phyloP scores from a whole-genome alignment of 1,284 basidiomycete genomes.

The Sparassis latifolia region DNA sequence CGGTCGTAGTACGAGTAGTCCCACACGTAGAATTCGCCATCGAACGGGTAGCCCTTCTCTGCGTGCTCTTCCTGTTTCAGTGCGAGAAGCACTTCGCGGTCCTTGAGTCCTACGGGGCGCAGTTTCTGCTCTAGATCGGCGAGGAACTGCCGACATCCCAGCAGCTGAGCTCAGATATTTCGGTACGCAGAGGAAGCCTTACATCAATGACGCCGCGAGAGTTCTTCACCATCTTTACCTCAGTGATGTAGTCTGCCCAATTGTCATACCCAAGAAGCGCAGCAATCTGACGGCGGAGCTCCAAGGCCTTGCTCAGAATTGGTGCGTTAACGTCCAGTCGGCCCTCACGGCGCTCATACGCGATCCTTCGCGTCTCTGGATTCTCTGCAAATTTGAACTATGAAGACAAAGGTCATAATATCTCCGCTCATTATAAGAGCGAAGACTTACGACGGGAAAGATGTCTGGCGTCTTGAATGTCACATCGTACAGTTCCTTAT shows the following conservation, averaged over 20 bases:
- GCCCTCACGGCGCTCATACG: constrained; percentile 60
- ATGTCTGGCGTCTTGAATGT: constrained; percentile 75
- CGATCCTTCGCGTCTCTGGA: constrained; percentile 59
- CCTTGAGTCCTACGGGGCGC: constrained; percentile 63
- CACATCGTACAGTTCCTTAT: constrained; percentile 56
- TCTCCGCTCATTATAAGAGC: neutral
- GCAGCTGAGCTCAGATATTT: neutral
- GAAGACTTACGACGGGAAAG: constrained; percentile 57
- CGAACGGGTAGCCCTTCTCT: constrained; percentile 50
- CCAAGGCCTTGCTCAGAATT: constrained; percentile 57
- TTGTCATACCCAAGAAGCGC: constrained; percentile 65
- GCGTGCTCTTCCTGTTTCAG: constrained; percentile 70
- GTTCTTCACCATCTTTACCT: constrained; percentile 80
- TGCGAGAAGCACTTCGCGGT: constrained; percentile 57
- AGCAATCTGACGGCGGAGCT: constrained; percentile 63
- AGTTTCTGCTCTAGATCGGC: constrained; percentile 68
- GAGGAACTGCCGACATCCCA: constrained; percentile 42
- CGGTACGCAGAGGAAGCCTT: neutral
- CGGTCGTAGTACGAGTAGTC: constrained; percentile 62
- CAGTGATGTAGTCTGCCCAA: constrained; percentile 78
- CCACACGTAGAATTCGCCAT: constrained; percentile 54
- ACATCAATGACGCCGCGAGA: constrained; percentile 21
- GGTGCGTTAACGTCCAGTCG: constrained; percentile 66
- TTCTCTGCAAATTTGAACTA: constrained; percentile 75
- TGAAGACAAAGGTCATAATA: neutral